These are phyloP conservation scores for Colletotrichum kahawae DNA, from an alignment of 2,329 filamentous ascomycete genomes.

Conservation along the genomic window DNA sequence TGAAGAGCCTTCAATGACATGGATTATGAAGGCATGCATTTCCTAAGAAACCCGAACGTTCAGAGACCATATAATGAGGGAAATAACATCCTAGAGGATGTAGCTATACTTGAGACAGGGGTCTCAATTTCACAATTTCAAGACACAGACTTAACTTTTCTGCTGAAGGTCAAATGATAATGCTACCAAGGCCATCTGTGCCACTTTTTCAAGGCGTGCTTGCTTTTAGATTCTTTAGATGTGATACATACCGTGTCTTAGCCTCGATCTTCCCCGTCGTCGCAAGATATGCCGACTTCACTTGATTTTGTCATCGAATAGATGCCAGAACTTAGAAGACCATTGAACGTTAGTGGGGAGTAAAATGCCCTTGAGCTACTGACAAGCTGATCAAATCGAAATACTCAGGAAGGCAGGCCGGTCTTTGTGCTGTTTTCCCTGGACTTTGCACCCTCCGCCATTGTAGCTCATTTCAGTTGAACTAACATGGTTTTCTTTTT, in stretches of 20 bases:
- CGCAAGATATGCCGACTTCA: not conserved
- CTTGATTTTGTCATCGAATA: not conserved
- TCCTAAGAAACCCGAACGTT: not conserved
- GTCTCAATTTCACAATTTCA: not conserved
- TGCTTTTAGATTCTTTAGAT: not conserved
- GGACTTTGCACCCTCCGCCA: no score
- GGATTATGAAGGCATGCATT: no score
- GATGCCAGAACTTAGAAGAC: not conserved
- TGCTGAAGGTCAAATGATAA: not conserved
- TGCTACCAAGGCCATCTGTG: not conserved
- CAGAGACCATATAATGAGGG: not conserved
- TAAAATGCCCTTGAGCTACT: not conserved
- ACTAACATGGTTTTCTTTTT: no score
- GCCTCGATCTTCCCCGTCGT: not conserved
- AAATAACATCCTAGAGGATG: not conserved
- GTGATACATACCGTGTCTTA: not conserved
- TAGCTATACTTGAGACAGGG: not conserved
- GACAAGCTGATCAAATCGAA: not conserved
- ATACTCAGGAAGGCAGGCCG: not conserved
- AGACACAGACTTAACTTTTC: not conserved
- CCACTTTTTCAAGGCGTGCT: not conserved
- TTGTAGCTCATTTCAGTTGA: no score
- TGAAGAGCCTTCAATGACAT: no score
- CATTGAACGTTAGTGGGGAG: not conserved
- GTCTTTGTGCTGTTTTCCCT: not conserved